Evolutionary conservation across 2,329 filamentous ascomycete species (phyloP).

Genomic region (Paraconiothyrium sp.): DNA sequence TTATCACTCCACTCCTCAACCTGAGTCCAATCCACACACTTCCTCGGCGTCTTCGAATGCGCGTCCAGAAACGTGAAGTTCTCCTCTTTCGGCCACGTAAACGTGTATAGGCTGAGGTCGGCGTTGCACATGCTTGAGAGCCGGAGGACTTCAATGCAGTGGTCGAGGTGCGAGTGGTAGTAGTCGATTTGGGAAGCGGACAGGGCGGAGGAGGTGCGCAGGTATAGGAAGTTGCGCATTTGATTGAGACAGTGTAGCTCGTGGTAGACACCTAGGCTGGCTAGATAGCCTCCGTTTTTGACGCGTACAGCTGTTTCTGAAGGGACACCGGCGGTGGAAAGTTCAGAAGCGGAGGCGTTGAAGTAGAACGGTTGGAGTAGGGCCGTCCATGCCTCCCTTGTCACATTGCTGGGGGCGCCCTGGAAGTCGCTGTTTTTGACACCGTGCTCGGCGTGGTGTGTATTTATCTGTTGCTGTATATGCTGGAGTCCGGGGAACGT

Average conservation of each 20-base stretch:
- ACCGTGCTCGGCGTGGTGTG: slow-evolving; percentile 9
- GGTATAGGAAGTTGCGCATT: slow-evolving; percentile 7
- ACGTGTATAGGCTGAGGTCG: slow-evolving; percentile 21
- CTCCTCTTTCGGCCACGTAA: slow-evolving; percentile 12
- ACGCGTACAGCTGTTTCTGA: slow-evolving; percentile 4
- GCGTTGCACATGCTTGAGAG: slow-evolving; percentile 16
- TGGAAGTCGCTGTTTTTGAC: slow-evolving; percentile 9
- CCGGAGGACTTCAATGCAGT: slow-evolving; percentile 21
- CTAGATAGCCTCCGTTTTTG: slow-evolving; percentile 13
- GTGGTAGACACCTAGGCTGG: slow-evolving; percentile 19
- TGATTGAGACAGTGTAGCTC: slow-evolving; percentile 19
- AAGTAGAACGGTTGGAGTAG: slow-evolving; percentile 16
- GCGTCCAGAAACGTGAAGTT: slow-evolving; percentile 8
- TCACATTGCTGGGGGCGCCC: slow-evolving; percentile 8
- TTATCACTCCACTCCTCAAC: slow-evolving; percentile 13
- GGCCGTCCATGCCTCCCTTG: slow-evolving; percentile 7
- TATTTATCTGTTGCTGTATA: not conserved
- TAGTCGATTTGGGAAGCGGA: not conserved
- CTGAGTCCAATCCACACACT: slow-evolving; percentile 21
- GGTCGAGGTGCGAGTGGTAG: slow-evolving; percentile 12
- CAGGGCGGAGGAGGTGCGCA: not conserved
- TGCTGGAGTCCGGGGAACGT: slow-evolving; percentile 5
- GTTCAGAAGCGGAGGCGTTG: slow-evolving; percentile 9
- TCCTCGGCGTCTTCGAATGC: slow-evolving; percentile 14
- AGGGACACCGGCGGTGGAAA: not conserved